phyloP scores from a whole-genome alignment of 495 filamentous ascomycete species.

The Hyaloscypha bicolor region DNA sequence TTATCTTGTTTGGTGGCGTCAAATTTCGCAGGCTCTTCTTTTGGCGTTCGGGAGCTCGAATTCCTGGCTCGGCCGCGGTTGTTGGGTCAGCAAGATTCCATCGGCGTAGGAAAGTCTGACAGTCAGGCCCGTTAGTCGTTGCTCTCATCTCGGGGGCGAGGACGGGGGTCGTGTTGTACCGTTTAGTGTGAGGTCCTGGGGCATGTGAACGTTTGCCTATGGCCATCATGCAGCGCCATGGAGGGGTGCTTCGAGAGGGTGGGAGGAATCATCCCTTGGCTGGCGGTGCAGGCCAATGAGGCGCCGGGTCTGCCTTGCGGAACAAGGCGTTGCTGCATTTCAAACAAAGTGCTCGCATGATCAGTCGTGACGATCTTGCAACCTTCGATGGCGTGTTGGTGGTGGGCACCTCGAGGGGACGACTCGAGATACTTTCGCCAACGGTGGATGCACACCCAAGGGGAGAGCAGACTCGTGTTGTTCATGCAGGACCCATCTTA shows the following conservation, averaged over 20 bases:
- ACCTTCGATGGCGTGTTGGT: constrained; percentile 23
- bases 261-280: background rate
- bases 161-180: background rate
- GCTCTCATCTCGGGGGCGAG: background rate
- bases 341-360: constrained; percentile 32
- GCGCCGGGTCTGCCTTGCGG: constrained; percentile 20
- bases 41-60: constrained; percentile 6
- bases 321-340: constrained; percentile 21
- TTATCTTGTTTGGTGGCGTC: constrained; percentile 27
- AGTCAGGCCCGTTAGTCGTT: background rate
- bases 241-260: background rate
- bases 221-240: background rate
- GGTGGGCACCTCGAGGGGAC: background rate
- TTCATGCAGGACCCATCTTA: constrained; percentile 2
- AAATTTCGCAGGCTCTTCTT: constrained; percentile 24
- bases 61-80: background rate
- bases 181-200: background rate
- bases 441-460: background rate
- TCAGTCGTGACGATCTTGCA: constrained; percentile 27
- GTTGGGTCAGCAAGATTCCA: constrained; percentile 6
- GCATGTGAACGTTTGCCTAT: background rate
- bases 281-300: constrained; percentile 10
- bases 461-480: background rate
- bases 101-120: background rate
- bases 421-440: background rate